Base-by-base conservation (phyloP, 2,329 filamentous ascomycete genomes). In the Ophiostoma angusticollis region DNA sequence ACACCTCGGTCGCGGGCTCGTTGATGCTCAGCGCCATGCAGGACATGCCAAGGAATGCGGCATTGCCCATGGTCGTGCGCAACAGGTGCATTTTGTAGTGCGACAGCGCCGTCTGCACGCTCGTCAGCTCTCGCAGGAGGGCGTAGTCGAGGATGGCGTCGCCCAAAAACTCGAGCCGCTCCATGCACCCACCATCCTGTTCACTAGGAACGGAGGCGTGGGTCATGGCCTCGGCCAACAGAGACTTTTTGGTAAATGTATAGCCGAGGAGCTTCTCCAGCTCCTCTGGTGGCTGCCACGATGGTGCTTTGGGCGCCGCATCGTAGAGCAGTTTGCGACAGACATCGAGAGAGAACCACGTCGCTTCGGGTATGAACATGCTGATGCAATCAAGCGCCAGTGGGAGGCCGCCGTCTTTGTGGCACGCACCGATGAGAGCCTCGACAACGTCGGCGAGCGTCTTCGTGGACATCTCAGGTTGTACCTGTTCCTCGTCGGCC, bases 371-470 rank as follows among this genome's bases (percentile, higher is more conserved):
- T 1, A 93, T 55, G 47, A 95, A 79, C 1, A 78, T 54, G 3
- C 67, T 63, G 11, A 91, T 67, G 54, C 80, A 86, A 2, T 59
- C 49, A 13, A 79, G 57, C 0, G 79, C 80, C 47, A 74, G 78
- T 0, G 61, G 34, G 12, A 82, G 60, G 0, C 81, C 81, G 1
- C 83, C 81, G 37, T 83, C 72, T 1, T 81, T 44, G 49, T 72
- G 86, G 0, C 81, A 72, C 1, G 78, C 82, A 1, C 85, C 89
- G 16, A 95, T 79, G 0, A 95, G 63, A 0, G 87, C 74, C 46
- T 96, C 89, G 0, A 94, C 70, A 0, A 95, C 78, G 50, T 96
- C 89, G 4, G 89, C 89, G 7, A 95, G 68, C 0, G 74, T 74
- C 54, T 96, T 96, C 2, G 76, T 80, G 0, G 84, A 80, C 23